Conservation (phyloP, 1,284 basidiomycete species). For the Rhodotorula glutinis region DNA sequence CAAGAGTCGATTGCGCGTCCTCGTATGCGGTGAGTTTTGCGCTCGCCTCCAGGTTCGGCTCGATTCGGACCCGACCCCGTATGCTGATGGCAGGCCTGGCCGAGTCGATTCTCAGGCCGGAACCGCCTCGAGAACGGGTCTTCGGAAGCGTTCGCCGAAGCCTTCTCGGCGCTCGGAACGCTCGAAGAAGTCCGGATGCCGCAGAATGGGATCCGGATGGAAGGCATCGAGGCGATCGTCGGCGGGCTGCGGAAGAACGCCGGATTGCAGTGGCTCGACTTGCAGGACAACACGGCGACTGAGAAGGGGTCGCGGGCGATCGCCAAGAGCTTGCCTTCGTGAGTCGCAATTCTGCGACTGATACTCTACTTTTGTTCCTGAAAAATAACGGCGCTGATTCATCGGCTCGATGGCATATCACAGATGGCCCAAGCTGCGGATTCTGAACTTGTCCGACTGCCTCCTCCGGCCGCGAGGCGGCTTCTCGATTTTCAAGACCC, state of each 20-base stretch:
- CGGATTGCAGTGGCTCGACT: conserved; percentile 72
- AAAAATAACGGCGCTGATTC: no score
- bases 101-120: conserved; percentile 49
- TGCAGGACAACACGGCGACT: conserved; percentile 95
- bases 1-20: conserved; percentile 63
- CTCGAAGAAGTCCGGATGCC: conserved; percentile 86
- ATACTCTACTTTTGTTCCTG: no score
- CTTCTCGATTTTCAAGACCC: conserved; percentile 62
- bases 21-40: conserved; percentile 69
- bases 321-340: conserved; percentile 62
- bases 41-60: neutral
- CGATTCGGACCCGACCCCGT: neutral
- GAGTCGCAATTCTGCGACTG: neutral
- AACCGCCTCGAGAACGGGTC: conserved; percentile 92
- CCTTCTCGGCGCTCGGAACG: conserved; percentile 76
- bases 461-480: conserved; percentile 66
- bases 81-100: neutral
- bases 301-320: conserved; percentile 69
- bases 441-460: conserved; percentile 89
- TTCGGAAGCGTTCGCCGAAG: conserved; percentile 76
- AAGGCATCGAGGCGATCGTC: conserved; percentile 80
- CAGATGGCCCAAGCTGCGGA: conserved; percentile 66
- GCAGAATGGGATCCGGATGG: conserved; percentile 96
- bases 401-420: neutral
- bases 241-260: conserved; percentile 68